Percentiles rank a stretch among this genome's conserved stretches.
Evolutionary conservation across 306 rosid species (phyloP).

Genomic region (Prosopis cineraria): DNA sequence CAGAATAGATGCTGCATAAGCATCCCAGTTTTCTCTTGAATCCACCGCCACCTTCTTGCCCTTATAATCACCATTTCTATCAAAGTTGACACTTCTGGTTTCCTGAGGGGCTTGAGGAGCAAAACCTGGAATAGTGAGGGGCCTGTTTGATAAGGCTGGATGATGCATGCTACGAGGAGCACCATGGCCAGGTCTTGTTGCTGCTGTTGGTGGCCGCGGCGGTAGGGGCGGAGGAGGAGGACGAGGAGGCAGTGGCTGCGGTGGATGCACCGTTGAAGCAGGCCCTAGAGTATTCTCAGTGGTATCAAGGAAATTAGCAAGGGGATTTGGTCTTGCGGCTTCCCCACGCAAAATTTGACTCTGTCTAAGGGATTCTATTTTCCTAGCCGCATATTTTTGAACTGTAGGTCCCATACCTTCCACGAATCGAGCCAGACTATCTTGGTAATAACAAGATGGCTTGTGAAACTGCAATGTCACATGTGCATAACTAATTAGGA

Average conservation of each 20-base stretch:
- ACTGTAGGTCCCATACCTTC: constrained; percentile 28
- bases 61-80: background rate
- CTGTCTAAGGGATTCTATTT: background rate
- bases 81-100: background rate
- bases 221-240: background rate
- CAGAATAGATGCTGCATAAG: constrained; percentile 25
- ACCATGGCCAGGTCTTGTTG: background rate
- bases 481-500: background rate
- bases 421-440: constrained; percentile 27
- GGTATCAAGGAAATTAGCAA: background rate
- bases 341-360: background rate
- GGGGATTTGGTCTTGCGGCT: background rate
- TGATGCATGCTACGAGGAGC: background rate
- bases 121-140: background rate
- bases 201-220: background rate
- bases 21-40: background rate
- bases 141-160: background rate
- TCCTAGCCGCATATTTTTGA: constrained; percentile 20
- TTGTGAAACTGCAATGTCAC: constrained; percentile 21
- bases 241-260: background rate
- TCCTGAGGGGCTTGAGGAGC: background rate
- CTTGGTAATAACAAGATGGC: constrained; percentile 2
- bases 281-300: background rate
- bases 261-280: background rate
- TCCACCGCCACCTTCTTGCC: background rate